Evolutionary conservation across 2,329 filamentous ascomycete species (phyloP).

Genomic region (Cercospora janseana): DNA sequence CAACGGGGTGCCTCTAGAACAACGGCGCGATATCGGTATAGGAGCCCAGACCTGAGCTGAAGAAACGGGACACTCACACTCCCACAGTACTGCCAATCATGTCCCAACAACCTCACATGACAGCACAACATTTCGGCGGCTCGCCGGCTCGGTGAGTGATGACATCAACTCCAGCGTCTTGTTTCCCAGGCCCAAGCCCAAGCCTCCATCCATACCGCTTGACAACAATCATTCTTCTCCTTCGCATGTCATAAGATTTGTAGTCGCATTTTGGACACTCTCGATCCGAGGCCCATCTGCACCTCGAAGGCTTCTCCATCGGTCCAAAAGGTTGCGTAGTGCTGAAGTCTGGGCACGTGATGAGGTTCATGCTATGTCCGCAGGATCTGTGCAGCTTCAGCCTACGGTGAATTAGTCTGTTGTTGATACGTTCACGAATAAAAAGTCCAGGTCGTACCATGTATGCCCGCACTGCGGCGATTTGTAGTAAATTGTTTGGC

Average conservation of each 20-base stretch:
- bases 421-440: neutral
- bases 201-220: slow-evolving; percentile 31
- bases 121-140: slow-evolving; percentile 17
- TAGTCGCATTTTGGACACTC: slow-evolving; percentile 35
- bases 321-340: slow-evolving; percentile 28
- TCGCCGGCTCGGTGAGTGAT: slow-evolving; percentile 12
- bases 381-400: slow-evolving; percentile 49
- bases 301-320: slow-evolving; percentile 27
- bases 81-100: neutral
- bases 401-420: slow-evolving; percentile 20
- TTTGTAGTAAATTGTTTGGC: slow-evolving; percentile 46
- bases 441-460: slow-evolving; percentile 40
- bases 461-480: slow-evolving; percentile 49
- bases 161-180: slow-evolving; percentile 28
- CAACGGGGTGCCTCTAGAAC: too few relatives aligned
- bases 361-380: slow-evolving; percentile 40
- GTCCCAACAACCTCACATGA: slow-evolving; percentile 16
- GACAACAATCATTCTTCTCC: slow-evolving; percentile 27
- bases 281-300: slow-evolving; percentile 22
- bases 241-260: slow-evolving; percentile 29
- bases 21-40: too few relatives aligned
- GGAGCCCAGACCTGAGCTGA: too few relatives aligned
- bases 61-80: too few relatives aligned
- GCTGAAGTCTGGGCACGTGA: slow-evolving; percentile 42
- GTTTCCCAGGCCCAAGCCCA: slow-evolving; percentile 28